Percentiles rank a stretch among this genome's conserved stretches.
Evolutionary conservation across 352 stramenopile species (phyloP).

Genomic region (Discostella stelligera): DNA sequence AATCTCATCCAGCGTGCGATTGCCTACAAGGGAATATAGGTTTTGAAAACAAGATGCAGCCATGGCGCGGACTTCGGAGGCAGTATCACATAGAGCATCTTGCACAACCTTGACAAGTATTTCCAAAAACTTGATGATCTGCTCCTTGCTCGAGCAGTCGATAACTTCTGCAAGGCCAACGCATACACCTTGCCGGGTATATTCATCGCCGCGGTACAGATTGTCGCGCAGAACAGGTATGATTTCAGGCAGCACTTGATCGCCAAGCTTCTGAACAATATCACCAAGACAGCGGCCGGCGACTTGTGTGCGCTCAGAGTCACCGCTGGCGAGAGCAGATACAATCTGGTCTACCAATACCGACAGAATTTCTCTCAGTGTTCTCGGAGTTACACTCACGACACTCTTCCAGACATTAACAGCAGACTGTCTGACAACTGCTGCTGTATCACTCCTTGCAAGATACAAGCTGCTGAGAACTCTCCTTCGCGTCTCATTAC

Average conservation of each 20-base stretch:
- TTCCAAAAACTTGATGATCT: constrained; percentile 95
- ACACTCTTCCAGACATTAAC: constrained; percentile 99
- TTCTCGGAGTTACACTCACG: constrained; percentile 95
- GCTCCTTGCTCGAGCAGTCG: constrained; percentile 92
- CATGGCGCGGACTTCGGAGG: constrained; percentile 86
- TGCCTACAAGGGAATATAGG: constrained; percentile 93
- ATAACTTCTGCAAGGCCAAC: constrained; percentile 98
- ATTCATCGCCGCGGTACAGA: constrained; percentile 84
- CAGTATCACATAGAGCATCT: constrained; percentile 94
- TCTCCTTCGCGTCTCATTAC: constrained; percentile 90
- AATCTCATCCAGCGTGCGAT: constrained; percentile 94
- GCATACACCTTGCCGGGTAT: constrained; percentile 91
- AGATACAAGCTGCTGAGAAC: constrained; percentile 98
- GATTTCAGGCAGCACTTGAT: constrained; percentile 97
- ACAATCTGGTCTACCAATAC: constrained; percentile 96
- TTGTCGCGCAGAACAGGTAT: constrained; percentile 96
- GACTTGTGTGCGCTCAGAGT: constrained; percentile 82
- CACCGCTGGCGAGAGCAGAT: constrained; percentile 86
- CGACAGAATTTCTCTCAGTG: constrained; percentile 96
- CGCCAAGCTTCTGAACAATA: constrained; percentile 98
- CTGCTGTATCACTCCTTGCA: constrained; percentile 94
- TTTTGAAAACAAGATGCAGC: constrained; percentile 96
- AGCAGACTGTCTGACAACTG: constrained; percentile 94
- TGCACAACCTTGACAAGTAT: constrained; percentile 96
- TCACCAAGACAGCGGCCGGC: constrained; percentile 92